Evolutionary conservation across 2,329 filamentous ascomycete genomes (phyloP), one percentile per base, ranked within the genome.

Genomic region (Fusarium xylarioides): DNA sequence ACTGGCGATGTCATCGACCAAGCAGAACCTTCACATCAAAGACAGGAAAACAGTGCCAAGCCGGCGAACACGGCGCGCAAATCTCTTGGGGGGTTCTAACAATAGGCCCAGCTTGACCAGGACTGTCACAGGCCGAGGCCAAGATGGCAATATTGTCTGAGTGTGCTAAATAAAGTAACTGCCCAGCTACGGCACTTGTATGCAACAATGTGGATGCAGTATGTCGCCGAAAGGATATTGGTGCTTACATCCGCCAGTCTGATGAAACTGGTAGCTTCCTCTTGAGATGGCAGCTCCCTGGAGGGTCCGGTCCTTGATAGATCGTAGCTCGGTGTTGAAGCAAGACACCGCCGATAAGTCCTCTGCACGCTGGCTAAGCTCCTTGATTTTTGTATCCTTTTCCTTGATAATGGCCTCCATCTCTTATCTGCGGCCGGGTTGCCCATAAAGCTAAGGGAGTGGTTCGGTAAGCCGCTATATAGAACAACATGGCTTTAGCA

Each of bases 41-140:
- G 60, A 57, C 70, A 52, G 46, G 58, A 47, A 73, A 60, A 46
- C 21, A 43, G 35, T 34, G 71, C 71, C 71, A 74, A 74, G 71
- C 71, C 71, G 71, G 71, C 71, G 56, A 40, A 59, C 40, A 62
- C 71, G 71, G 71, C 71, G 53, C 52, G 55, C 30, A 50, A 49
- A 66, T 62, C 50, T 69, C 72, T 69, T 70, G 61, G 61, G 43
- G 42, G 18, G 23, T 8, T 61, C 15, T 43, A 63, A 63, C 57
- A 59, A 57, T 35, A 47, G 54, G 50, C 3, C 34, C 23, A 53
- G 50, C 19, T 34, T 2, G 37, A 26, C 44, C 12, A 34, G 37
- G 54, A 58, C 61, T 56, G 52, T 23, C 67, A 47, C 54, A 49
- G 38, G 53, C 53, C 49, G 43, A 59, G 46, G 47, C 34, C 43